phyloP scores from a whole-genome alignment of 2,329 filamentous ascomycete species.

The Penicillium sp. region DNA sequence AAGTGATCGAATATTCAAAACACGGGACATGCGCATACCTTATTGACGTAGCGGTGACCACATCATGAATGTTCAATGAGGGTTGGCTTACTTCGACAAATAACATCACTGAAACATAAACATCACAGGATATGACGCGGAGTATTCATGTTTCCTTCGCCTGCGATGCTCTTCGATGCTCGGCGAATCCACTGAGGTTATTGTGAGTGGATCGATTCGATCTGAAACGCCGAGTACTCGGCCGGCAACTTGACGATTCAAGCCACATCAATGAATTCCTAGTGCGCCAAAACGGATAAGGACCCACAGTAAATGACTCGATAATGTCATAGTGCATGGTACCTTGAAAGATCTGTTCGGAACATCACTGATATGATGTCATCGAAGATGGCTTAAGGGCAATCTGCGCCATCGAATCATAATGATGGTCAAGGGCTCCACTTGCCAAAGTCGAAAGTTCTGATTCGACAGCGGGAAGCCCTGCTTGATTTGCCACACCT shows the following conservation, averaged over 20 bases:
- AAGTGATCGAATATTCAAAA: no score
- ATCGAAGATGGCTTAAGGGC: not conserved
- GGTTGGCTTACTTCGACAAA: not conserved
- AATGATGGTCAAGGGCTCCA: not conserved
- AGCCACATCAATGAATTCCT: not conserved
- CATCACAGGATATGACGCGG: not conserved
- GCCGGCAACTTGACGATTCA: not conserved
- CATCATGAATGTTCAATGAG: not conserved
- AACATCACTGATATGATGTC: not conserved
- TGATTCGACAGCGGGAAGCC: not conserved
- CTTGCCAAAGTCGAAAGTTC: not conserved
- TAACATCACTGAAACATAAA: not conserved
- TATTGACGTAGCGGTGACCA: no score
- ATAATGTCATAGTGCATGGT: conserved; percentile 3
- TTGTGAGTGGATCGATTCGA: not conserved
- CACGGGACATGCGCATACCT: no score
- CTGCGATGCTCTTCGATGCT: not conserved
- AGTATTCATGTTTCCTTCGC: not conserved
- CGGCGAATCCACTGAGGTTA: not conserved
- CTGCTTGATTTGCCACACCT: conserved; percentile 1
- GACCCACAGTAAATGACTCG: not conserved
- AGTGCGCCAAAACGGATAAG: not conserved
- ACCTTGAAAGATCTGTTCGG: not conserved
- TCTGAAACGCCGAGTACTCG: not conserved
- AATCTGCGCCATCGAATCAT: not conserved